A percentile compares a stretch with the other conserved stretches of the same genome.
Conservation (phyloP, 345 rosid species). For the Carallia brachiata region DNA sequence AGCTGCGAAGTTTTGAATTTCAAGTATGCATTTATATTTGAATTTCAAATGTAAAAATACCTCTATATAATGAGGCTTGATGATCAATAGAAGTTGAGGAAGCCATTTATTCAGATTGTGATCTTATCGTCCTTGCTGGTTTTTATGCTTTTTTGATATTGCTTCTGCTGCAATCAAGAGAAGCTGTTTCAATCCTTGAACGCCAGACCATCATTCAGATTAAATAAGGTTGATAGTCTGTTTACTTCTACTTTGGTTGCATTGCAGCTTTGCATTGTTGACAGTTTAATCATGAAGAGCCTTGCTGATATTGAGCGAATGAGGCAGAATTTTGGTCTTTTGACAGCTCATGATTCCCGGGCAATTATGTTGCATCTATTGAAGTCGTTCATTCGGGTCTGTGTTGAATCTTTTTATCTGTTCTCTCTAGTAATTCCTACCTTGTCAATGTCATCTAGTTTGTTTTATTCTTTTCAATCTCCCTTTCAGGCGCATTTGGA, state of each 20-base stretch:
- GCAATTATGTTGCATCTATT: constrained; percentile 1
- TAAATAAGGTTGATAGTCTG: neutral
- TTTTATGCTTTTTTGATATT: too few relatives aligned
- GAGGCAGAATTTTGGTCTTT: neutral
- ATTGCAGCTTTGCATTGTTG: neutral
- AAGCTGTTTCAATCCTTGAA: too few relatives aligned
- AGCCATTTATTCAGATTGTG: too few relatives aligned
- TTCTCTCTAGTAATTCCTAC: neutral
- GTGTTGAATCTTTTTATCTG: neutral
- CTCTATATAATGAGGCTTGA: too few relatives aligned
- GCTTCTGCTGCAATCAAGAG: too few relatives aligned
- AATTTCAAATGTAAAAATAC: too few relatives aligned
- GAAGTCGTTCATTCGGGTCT: constrained; percentile 12
- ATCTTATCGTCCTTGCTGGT: too few relatives aligned
- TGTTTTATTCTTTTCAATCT: neutral
- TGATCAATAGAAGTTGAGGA: too few relatives aligned
- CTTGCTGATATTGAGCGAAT: neutral
- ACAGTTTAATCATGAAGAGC: neutral
- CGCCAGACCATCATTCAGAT: neutral
- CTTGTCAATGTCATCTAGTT: neutral
- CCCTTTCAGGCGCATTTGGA: too few relatives aligned
- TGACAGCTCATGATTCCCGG: neutral
- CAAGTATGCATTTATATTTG: too few relatives aligned
- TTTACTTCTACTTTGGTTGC: neutral
- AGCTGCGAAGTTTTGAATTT: too few relatives aligned